Evolutionary conservation across 2,329 filamentous ascomycete species (phyloP).

Genomic region (Fusarium luffae): DNA sequence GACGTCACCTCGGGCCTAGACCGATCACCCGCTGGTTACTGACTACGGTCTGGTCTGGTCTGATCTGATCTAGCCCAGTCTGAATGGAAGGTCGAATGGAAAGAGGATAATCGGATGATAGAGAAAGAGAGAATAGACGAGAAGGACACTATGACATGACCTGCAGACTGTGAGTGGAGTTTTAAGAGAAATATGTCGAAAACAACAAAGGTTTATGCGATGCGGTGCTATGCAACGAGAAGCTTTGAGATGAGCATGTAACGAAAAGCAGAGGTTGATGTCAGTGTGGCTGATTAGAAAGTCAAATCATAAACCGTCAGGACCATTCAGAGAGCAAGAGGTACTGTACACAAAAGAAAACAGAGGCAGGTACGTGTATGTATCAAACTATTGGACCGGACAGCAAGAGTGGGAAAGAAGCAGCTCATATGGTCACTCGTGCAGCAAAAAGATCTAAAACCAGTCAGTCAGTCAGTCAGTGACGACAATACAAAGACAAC

Average conservation of each 20-base stretch:
- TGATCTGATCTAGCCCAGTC: not conserved
- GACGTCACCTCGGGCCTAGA: conserved; percentile 38
- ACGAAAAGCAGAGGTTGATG: conserved; percentile 24
- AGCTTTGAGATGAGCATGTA: conserved; percentile 7
- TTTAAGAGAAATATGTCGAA: conserved; percentile 10
- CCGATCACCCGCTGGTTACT: conserved; percentile 23
- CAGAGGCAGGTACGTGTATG: not conserved
- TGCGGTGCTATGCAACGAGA: conserved; percentile 16
- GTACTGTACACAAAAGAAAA: conserved; percentile 2
- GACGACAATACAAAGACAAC: conserved; percentile 30
- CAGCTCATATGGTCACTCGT: conserved; percentile 31
- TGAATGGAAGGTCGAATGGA: conserved; percentile 3
- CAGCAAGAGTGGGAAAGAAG: conserved; percentile 14
- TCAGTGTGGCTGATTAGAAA: conserved; percentile 34
- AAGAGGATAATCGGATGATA: conserved; percentile 2
- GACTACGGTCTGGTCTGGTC: not conserved
- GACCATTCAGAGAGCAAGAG: not conserved
- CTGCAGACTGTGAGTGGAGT: not conserved
- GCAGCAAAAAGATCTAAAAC: not conserved
- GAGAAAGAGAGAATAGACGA: not conserved
- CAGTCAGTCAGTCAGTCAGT: not conserved
- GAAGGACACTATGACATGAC: conserved; percentile 12
- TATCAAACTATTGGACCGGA: not conserved
- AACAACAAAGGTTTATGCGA: conserved; percentile 9
- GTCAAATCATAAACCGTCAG: not conserved